Evolutionary conservation across 176 grass and related monocot genomes (phyloP).

Genomic region (Triticum monococcum): DNA sequence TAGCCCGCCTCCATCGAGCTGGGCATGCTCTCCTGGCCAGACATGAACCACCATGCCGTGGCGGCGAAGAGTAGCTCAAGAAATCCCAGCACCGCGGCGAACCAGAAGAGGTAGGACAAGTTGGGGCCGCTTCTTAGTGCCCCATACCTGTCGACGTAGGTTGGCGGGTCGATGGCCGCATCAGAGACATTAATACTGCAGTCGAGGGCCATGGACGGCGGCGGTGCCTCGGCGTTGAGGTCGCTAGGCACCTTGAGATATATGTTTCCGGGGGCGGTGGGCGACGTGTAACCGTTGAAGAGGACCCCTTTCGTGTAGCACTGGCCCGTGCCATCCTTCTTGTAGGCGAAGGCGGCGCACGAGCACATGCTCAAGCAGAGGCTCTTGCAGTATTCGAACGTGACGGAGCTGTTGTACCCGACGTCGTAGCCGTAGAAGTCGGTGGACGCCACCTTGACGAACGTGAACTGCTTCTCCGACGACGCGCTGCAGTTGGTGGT

Average conservation of each 20-base stretch:
- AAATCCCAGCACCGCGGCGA: slow-evolving; percentile 5
- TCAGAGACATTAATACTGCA: background rate
- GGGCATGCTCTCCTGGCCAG: slow-evolving; percentile 21
- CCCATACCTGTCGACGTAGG: background rate
- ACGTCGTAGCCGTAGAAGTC: slow-evolving; percentile 58
- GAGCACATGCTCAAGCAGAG: background rate
- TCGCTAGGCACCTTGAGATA: background rate
- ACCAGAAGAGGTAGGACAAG: background rate
- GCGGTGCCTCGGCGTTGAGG: background rate
- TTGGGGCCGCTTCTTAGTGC: background rate
- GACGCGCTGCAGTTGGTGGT: background rate
- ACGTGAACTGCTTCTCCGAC: background rate
- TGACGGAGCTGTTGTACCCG: background rate
- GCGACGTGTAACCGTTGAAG: background rate
- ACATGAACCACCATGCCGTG: slow-evolving; percentile 41
- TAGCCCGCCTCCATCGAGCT: slow-evolving; percentile 37
- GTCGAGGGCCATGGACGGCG: background rate
- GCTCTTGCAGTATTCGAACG: slow-evolving; percentile 35
- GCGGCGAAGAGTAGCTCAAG: slow-evolving; percentile 28
- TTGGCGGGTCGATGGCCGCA: background rate
- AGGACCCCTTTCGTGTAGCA: slow-evolving; percentile 43
- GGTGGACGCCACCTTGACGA: background rate
- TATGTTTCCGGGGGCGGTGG: background rate
- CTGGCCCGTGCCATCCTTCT: background rate
- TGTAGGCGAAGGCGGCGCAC: background rate